Evolutionary conservation across 108 stramenopile species (phyloP).

Genomic region (Hondaea fermentalgiana): DNA sequence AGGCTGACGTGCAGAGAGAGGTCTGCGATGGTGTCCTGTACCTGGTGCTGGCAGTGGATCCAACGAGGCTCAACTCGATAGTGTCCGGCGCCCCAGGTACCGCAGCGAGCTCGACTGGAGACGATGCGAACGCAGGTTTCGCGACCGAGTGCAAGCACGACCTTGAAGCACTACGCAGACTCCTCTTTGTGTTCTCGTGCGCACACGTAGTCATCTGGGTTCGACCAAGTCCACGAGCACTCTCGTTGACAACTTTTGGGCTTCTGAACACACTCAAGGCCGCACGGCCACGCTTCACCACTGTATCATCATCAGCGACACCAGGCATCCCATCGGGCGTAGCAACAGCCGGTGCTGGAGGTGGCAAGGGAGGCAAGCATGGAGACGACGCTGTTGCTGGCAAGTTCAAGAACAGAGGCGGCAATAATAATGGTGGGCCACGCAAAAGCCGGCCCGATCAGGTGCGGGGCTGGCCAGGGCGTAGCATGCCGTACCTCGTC

Average conservation of each 20-base stretch:
- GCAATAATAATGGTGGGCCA: not conserved
- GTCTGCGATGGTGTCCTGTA: slow-evolving; percentile 13
- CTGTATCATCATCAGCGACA: not conserved
- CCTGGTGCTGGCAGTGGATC: not conserved
- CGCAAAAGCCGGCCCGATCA: not conserved
- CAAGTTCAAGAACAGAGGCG: not conserved
- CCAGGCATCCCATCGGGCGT: not conserved
- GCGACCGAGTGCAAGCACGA: not conserved
- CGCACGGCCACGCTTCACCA: not conserved
- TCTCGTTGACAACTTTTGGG: not conserved
- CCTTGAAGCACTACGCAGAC: not conserved
- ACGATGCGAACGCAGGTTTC: not conserved
- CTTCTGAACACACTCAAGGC: not conserved
- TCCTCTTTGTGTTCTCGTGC: not conserved
- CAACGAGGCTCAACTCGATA: not conserved
- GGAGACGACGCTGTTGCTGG: too few relatives aligned
- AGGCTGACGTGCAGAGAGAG: not conserved
- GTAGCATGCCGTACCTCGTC: not conserved
- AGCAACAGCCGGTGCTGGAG: not conserved
- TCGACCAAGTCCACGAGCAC: not conserved
- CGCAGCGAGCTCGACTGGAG: not conserved
- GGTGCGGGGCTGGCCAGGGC: not conserved
- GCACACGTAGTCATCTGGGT: not conserved
- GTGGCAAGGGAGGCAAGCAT: too few relatives aligned
- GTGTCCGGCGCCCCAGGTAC: not conserved